A percentile compares a stretch with the other conserved stretches of the same genome.
phyloP scores from a whole-genome alignment of 2,329 filamentous ascomycete genomes.

The Daldinia eschscholtzii region DNA sequence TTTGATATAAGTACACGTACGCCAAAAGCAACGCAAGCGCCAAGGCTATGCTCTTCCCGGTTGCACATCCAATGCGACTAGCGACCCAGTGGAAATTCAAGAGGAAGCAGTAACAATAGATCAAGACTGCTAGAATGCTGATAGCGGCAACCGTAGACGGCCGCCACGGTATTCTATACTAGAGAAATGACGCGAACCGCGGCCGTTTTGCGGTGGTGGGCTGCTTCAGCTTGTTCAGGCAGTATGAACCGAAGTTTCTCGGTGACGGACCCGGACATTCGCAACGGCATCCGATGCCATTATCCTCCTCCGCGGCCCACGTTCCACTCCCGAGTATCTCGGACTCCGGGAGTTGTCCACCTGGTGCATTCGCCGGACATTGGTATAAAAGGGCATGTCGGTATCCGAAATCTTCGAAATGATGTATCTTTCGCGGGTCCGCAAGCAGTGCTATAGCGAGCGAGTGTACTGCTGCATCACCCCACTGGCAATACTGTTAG shows the following conservation, averaged over 20 bases:
- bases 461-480: conserved; percentile 60
- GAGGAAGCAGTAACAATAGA: conserved; percentile 27
- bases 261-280: conserved; percentile 54
- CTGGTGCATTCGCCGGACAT: conserved; percentile 55
- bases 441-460: conserved; percentile 59
- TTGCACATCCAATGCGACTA: conserved; percentile 30
- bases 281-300: conserved; percentile 58
- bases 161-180: conserved; percentile 24
- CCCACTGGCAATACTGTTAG: conserved; percentile 53
- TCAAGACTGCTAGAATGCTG: conserved; percentile 25
- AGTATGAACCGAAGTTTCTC: conserved; percentile 54
- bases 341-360: conserved; percentile 54
- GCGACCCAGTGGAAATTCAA: conserved; percentile 13
- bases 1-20: conserved; percentile 41
- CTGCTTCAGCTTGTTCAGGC: conserved; percentile 56
- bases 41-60: conserved; percentile 39
- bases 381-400: conserved; percentile 54
- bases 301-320: conserved; percentile 51
- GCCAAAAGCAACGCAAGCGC: conserved; percentile 41
- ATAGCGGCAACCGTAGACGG: conserved; percentile 6
- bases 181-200: conserved; percentile 53
- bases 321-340: conserved; percentile 48
- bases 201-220: conserved; percentile 51
- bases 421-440: conserved; percentile 57
- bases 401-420: conserved; percentile 61